Evolutionary conservation across 1,284 basidiomycete species (phyloP), one percentile per base, ranked within the genome.

Genomic region (Golubevia sp.): DNA sequence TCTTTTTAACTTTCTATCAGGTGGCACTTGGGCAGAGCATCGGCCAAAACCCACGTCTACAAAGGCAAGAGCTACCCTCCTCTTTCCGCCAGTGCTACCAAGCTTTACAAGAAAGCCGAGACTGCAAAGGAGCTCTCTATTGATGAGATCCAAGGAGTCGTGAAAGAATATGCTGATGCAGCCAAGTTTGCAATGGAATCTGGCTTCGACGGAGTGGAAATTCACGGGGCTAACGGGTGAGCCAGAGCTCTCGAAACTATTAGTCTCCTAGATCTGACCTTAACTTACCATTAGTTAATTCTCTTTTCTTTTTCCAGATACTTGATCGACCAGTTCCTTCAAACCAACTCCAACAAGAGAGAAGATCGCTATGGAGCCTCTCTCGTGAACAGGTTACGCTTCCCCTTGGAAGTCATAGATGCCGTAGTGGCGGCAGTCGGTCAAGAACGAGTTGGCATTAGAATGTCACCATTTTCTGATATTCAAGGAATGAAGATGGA

Each of bases 201-300:
- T 25, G 89, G 89, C 0, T 90, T 90, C 68, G 89, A 91, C 70
- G 89, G 89, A 34, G 87, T 90, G 27, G 89, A 91, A 84, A 73
- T 86, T 50, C 86, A 79, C 23, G 61, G 27, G 53, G n/a, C n/a
- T n/a, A n/a, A n/a, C n/a, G n/a, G n/a, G n/a, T n/a, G n/a, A n/a
- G n/a, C n/a, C n/a, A n/a, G n/a, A n/a, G n/a, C n/a, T n/a, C n/a
- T n/a, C n/a, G n/a, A n/a, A n/a, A n/a, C n/a, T n/a, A n/a, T n/a
- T n/a, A n/a, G n/a, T n/a, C n/a, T n/a, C n/a, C n/a, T n/a, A n/a
- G n/a, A n/a, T n/a, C n/a, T n/a, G n/a, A n/a, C n/a, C n/a, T n/a
- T n/a, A n/a, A n/a, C n/a, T n/a, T n/a, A n/a, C n/a, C n/a, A n/a
- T n/a, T n/a, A n/a, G n/a, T n/a, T n/a, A n/a, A n/a, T n/a, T n/a